phyloP scores from a whole-genome alignment of 2,329 filamentous ascomycete genomes.

The Colletotrichum sp. region DNA sequence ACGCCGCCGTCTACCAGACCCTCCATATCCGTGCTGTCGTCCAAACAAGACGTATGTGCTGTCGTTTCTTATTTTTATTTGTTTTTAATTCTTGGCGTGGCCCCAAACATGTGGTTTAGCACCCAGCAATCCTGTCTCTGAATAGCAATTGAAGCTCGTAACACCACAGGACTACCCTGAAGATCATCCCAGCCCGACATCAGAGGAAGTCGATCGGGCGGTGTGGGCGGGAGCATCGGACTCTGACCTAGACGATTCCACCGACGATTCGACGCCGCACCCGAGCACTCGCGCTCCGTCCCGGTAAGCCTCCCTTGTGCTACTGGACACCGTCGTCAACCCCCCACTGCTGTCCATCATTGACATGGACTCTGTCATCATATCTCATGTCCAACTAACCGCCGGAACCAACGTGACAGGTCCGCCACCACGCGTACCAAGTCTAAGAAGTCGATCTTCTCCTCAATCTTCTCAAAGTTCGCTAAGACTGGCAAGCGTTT shows the following conservation, averaged over 20 bases:
- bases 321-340: neutral
- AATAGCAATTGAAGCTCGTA: neutral
- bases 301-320: neutral
- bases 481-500: conserved; percentile 10
- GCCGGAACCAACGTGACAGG: neutral
- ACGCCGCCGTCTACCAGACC: conserved; percentile 17
- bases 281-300: neutral
- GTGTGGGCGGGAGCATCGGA: conserved; percentile 15
- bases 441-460: conserved; percentile 1
- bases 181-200: conserved; percentile 14
- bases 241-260: conserved; percentile 1
- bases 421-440: neutral
- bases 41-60: conserved; percentile 2
- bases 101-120: neutral
- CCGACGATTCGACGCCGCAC: conserved; percentile 2
- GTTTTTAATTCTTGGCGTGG: neutral
- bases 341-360: neutral
- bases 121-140: neutral
- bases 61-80: neutral
- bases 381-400: neutral
- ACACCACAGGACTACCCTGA: conserved; percentile 3
- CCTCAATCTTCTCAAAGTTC: conserved; percentile 11
- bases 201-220: conserved; percentile 9
- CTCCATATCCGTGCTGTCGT: conserved; percentile 14
- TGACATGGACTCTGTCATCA: neutral